These are phyloP conservation scores for Aspergillus sp. DNA, from an alignment of 2,329 filamentous ascomycete genomes.

Conservation along the genomic window DNA sequence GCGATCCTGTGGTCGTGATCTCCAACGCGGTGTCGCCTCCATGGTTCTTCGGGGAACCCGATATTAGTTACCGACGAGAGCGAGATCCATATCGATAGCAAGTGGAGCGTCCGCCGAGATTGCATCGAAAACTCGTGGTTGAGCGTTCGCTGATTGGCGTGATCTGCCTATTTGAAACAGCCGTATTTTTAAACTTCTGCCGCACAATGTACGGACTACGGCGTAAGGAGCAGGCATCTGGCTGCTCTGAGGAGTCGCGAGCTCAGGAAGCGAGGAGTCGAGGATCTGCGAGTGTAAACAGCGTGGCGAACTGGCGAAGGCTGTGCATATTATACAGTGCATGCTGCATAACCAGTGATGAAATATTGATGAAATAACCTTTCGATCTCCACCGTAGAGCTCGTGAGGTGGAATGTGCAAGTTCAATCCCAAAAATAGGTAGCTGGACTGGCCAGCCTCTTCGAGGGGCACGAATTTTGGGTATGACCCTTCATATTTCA, in stretches of 20 bases:
- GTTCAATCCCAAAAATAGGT: neutral
- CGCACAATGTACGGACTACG: neutral
- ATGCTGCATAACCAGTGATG: no score
- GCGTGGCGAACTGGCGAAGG: no score
- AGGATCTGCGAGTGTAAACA: neutral
- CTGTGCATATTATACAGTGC: neutral
- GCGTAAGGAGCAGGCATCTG: neutral
- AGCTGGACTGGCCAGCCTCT: neutral
- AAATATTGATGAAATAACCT: no score
- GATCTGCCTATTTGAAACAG: neutral
- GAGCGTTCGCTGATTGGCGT: neutral
- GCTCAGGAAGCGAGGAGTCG: neutral
- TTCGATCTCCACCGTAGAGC: neutral
- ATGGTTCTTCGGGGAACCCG: neutral
- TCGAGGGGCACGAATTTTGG: neutral
- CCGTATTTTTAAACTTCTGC: neutral
- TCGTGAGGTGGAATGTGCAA: neutral
- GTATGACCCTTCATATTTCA: conserved; percentile 6
- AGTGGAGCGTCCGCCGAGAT: neutral
- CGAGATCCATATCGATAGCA: neutral
- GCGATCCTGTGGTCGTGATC: no score
- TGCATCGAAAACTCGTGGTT: neutral
- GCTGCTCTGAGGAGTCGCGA: neutral
- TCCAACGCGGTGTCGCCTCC: neutral
- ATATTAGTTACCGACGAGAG: neutral